Percentiles rank a stretch among this genome's conserved stretches.
phyloP scores from a whole-genome alignment of 2,329 filamentous ascomycete genomes.

The Colletotrichum salicis region DNA sequence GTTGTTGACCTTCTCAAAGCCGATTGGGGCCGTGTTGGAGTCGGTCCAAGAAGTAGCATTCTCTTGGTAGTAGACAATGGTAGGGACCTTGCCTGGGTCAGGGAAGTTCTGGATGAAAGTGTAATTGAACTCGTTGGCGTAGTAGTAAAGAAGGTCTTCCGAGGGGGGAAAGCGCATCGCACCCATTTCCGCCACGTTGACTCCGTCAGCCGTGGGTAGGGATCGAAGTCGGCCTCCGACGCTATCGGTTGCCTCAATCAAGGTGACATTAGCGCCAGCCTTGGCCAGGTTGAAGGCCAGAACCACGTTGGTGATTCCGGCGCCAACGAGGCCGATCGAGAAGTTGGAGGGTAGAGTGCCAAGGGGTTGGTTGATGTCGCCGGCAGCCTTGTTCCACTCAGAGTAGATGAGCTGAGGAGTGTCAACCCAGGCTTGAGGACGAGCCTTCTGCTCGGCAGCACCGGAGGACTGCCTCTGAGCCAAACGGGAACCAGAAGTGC shows the following conservation, averaged over 20 bases:
- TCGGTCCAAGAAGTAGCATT: neutral
- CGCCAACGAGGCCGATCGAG: neutral
- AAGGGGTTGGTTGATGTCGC: neutral
- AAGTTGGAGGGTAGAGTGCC: slow-evolving; percentile 1
- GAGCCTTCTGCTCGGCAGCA: slow-evolving; percentile 3
- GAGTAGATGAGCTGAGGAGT: slow-evolving; percentile 20
- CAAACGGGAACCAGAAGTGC: neutral
- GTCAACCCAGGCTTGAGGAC: slow-evolving; percentile 20
- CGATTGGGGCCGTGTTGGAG: neutral
- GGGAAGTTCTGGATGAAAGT: slow-evolving; percentile 18
- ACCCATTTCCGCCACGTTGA: slow-evolving; percentile 22
- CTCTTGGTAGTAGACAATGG: neutral
- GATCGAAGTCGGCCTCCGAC: slow-evolving; percentile 5
- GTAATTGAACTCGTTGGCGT: slow-evolving; percentile 9
- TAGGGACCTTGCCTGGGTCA: slow-evolving; percentile 12
- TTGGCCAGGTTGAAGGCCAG: neutral
- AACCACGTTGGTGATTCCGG: neutral
- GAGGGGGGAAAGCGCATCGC: slow-evolving; percentile 19
- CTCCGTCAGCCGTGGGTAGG: slow-evolving; percentile 5
- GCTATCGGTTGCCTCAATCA: slow-evolving; percentile 9
- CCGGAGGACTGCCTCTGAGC: neutral
- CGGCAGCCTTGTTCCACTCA: slow-evolving; percentile 9
- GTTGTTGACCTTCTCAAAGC: slow-evolving; percentile 4
- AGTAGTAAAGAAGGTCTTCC: slow-evolving; percentile 20
- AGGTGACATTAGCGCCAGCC: neutral